These are phyloP conservation scores for Nemophila menziesii DNA, from an alignment of 257 asterid species.

Conservation along the genomic window DNA sequence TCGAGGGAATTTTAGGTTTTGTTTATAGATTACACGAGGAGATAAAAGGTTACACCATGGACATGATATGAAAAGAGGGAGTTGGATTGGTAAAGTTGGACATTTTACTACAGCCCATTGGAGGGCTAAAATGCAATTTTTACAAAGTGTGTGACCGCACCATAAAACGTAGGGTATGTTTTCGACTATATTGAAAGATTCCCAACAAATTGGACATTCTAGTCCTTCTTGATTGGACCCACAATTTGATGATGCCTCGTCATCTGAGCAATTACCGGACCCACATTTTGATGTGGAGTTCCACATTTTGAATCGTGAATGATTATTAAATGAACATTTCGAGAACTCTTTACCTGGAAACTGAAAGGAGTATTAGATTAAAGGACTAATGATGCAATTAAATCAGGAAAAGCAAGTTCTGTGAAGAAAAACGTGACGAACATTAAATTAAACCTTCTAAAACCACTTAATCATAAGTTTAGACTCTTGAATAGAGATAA, in stretches of 20 bases:
- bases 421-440: no score
- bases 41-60: constrained; percentile 93
- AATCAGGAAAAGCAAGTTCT: neutral
- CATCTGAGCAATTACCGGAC: constrained; percentile 75
- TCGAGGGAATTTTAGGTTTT: constrained; percentile 71
- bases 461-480: no score
- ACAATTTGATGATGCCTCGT: constrained; percentile 48
- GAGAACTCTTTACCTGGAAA: constrained; percentile 3
- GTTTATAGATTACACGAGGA: constrained; percentile 63
- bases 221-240: constrained; percentile 68
- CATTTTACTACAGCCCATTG: constrained; percentile 84
- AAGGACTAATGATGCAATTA: neutral
- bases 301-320: constrained; percentile 40
- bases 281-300: constrained; percentile 61
- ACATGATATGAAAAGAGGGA: constrained; percentile 81
- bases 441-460: no score
- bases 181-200: constrained; percentile 86
- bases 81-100: constrained; percentile 72
- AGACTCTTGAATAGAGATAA: no score
- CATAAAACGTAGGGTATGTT: constrained; percentile 82
- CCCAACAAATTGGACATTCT: constrained; percentile 96
- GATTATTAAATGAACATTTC: constrained; percentile 16
- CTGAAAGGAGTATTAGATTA: neutral
- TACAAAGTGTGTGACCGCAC: constrained; percentile 99
- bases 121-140: constrained; percentile 77